Evolutionary conservation across 129 eudicot species (phyloP).

Genomic region (Solidago caesia): DNA sequence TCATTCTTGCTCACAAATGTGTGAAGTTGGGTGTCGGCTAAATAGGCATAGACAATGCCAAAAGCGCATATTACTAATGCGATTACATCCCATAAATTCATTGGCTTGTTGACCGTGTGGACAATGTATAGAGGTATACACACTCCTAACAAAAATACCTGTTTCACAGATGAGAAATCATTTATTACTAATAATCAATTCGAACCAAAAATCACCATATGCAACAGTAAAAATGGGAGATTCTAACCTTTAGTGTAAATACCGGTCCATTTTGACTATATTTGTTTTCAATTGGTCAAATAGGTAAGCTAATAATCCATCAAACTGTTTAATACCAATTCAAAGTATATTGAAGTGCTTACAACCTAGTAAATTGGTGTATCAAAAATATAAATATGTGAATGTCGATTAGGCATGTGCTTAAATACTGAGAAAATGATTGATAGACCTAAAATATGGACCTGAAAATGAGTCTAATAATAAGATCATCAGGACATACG

Average conservation of each 20-base stretch:
- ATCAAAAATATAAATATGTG: neutral
- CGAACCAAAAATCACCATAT: neutral
- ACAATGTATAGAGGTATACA: constrained; percentile 66
- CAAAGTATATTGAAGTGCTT: neutral
- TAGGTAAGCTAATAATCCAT: neutral
- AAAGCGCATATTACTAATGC: constrained; percentile 49
- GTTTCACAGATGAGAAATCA: neutral
- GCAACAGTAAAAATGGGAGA: no score
- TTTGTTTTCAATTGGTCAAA: neutral
- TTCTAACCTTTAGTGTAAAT: neutral
- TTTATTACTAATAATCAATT: neutral
- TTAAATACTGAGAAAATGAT: no score
- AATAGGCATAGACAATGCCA: constrained; percentile 65
- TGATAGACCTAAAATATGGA: no score
- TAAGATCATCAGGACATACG: no score
- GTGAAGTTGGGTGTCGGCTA: constrained; percentile 87
- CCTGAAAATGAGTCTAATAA: no score
- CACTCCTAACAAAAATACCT: constrained; percentile 78
- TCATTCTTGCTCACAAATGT: constrained; percentile 53
- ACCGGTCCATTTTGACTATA: no score
- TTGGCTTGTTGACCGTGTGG: constrained; percentile 51
- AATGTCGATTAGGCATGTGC: neutral
- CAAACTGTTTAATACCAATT: neutral
- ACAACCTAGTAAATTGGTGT: neutral
- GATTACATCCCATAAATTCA: constrained; percentile 58